These are phyloP conservation scores for Hanseniaspora guilliermondii DNA, from an alignment of 805 yeast species.

Conservation along the genomic window DNA sequence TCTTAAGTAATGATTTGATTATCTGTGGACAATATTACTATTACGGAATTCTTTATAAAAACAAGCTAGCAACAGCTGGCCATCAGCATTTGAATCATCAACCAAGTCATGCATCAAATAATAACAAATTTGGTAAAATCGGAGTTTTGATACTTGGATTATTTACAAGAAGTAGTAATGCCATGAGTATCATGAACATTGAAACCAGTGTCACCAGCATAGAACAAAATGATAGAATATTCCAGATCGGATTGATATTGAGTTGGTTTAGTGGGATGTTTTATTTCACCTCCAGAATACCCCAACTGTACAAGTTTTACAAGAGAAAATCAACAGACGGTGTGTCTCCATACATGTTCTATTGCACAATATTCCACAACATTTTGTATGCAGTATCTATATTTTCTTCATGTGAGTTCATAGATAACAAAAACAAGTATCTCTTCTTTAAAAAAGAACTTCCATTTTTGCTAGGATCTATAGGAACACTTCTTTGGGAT, in stretches of 20 bases:
- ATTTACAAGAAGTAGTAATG: slow-evolving; percentile 14
- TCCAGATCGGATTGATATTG: slow-evolving; percentile 22
- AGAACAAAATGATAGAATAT: not conserved
- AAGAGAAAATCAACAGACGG: slow-evolving; percentile 75
- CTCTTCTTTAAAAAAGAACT: slow-evolving; percentile 53
- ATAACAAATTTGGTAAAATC: not conserved
- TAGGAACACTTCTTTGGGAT: slow-evolving; percentile 77
- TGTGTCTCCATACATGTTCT: slow-evolving; percentile 65
- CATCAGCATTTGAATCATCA: slow-evolving; percentile 25
- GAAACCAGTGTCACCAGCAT: not conserved
- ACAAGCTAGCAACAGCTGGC: slow-evolving; percentile 25
- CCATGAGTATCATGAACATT: slow-evolving; percentile 19
- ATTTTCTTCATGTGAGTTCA: slow-evolving; percentile 47
- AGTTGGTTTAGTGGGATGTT: slow-evolving; percentile 69
- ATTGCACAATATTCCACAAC: slow-evolving; percentile 69
- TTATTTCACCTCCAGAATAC: slow-evolving; percentile 68
- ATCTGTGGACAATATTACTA: slow-evolving; percentile 61
- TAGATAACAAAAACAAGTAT: slow-evolving; percentile 27
- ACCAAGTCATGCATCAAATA: not conserved
- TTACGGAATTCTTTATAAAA: slow-evolving; percentile 35
- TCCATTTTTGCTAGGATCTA: slow-evolving; percentile 73
- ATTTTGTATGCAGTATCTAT: slow-evolving; percentile 65
- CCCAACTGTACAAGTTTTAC: slow-evolving; percentile 71
- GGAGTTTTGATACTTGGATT: not conserved
- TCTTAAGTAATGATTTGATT: slow-evolving; percentile 56